Evolutionary conservation across 495 filamentous ascomycete genomes (phyloP).

Genomic region (Acidiella bohemica): DNA sequence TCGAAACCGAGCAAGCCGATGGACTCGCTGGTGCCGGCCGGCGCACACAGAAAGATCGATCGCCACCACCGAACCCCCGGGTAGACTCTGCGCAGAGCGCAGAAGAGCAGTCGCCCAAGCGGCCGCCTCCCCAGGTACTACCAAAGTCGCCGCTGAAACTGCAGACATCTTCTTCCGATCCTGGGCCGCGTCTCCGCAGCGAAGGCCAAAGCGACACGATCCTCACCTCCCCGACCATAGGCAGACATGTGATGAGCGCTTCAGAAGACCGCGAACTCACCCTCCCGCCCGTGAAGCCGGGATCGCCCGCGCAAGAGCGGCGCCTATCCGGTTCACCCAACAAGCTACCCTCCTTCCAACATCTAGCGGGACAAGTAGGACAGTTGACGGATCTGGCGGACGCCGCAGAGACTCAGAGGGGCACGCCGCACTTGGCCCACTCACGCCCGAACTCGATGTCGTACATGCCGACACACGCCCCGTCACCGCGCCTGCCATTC

Average conservation of each 20-base stretch:
- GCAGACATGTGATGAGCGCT: constrained; percentile 2
- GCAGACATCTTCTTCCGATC: not conserved
- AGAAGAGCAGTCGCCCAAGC: not conserved
- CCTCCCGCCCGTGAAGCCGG: constrained; percentile 3
- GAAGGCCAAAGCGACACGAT: not conserved
- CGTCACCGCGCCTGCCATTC: constrained; percentile 17
- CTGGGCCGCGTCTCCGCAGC: too few relatives aligned
- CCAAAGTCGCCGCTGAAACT: not conserved
- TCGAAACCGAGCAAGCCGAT: too few relatives aligned
- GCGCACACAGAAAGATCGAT: too few relatives aligned
- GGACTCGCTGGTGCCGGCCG: too few relatives aligned
- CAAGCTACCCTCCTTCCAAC: constrained; percentile 6
- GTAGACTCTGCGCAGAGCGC: constrained; percentile 1
- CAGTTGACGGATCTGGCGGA: constrained; percentile 24
- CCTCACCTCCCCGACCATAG: not conserved
- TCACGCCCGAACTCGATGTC: constrained; percentile 10
- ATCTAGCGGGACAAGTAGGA: constrained; percentile 14
- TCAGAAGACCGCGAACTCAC: not conserved
- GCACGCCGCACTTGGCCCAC: not conserved
- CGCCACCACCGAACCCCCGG: too few relatives aligned
- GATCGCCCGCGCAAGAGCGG: not conserved
- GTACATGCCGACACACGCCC: constrained; percentile 13
- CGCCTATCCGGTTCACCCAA: not conserved
- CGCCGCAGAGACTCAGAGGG: too few relatives aligned
- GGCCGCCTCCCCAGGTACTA: not conserved